phyloP scores from a whole-genome alignment of 2,329 filamentous ascomycete species.

The Metarhizium rileyi region DNA sequence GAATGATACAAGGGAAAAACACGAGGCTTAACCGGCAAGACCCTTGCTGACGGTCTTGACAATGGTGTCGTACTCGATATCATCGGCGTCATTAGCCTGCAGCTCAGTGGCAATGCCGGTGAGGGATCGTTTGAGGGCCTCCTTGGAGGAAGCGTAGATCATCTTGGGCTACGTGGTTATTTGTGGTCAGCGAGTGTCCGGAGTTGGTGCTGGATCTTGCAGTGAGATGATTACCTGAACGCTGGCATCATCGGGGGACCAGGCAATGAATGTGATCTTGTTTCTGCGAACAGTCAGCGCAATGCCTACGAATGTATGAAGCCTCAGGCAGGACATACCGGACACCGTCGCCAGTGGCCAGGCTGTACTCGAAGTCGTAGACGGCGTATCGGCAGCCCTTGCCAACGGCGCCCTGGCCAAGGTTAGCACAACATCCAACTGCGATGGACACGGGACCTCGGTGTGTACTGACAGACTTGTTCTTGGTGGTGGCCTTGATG shows the following conservation, averaged over 20 bases:
- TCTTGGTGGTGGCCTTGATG: conserved; percentile 62
- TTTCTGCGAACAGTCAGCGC: conserved; percentile 37
- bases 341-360: conserved; percentile 61
- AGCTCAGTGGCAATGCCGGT: conserved; percentile 67
- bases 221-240: conserved; percentile 51
- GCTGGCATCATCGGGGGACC: conserved; percentile 72
- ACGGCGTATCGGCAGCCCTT: conserved; percentile 75
- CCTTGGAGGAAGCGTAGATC: conserved; percentile 84
- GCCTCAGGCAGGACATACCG: too few relatives aligned
- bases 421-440: background rate
- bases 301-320: background rate
- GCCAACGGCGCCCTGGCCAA: conserved; percentile 40
- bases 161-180: conserved; percentile 64
- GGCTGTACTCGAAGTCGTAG: conserved; percentile 74
- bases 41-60: conserved; percentile 58
- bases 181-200: background rate
- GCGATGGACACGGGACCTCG: background rate
- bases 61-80: conserved; percentile 69
- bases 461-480: conserved; percentile 36
- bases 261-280: conserved; percentile 72
- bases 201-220: background rate
- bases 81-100: conserved; percentile 75
- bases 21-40: conserved; percentile 27
- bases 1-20: background rate
- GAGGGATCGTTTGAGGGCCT: conserved; percentile 70